Evolutionary conservation across 1,284 basidiomycete genomes (phyloP), one percentile per base, ranked within the genome.

Genomic region (Lentinula novae-zelandiae): DNA sequence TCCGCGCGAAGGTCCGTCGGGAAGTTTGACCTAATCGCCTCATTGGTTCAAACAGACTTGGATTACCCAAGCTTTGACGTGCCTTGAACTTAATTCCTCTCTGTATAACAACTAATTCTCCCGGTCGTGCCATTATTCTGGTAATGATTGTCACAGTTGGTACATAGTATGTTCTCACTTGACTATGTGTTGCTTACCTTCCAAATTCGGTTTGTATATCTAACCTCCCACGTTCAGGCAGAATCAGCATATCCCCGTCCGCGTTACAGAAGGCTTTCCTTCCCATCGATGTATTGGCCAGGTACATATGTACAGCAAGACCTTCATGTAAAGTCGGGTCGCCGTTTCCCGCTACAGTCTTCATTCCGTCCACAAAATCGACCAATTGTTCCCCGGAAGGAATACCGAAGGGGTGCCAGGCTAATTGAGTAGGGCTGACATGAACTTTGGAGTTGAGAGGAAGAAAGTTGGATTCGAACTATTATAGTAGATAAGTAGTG

Each of bases 201-300:
- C 87, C 87, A 63, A 87, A 82, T 72, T 90, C 87, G 4, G 87
- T 89, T 70, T 85, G 84, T 57, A 90, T 81, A 68, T 88, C 83
- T 63, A 90, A 70, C 31, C 85, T 76, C 9, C 86, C 87, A 66
- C 82, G 78, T 69, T 87, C 82, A 4, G 87, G 87, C 6, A 89
- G 74, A 65, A 90, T 83, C 65, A 89, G 71, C 73, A 89, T 80
- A 71, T 89, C 86, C 3, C 87, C 87, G 66, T 89, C 87, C 51
- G 79, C 83, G 67, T 87, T 87, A 68, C 82, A 82, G 70, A 89
- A 86, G 9, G 86, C 85, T 65, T 76, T 80, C 57, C 82, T 83
- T 39, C 75, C 79, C 88, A 90, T 90, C 9, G 82, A 83, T 51
- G 77, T 69, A 68, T 84, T 87, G 17, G 83, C 82, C 2, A 79